Evolutionary conservation across 1,139 yeast species (phyloP).

Genomic region (Saccharomyces hybrid): DNA sequence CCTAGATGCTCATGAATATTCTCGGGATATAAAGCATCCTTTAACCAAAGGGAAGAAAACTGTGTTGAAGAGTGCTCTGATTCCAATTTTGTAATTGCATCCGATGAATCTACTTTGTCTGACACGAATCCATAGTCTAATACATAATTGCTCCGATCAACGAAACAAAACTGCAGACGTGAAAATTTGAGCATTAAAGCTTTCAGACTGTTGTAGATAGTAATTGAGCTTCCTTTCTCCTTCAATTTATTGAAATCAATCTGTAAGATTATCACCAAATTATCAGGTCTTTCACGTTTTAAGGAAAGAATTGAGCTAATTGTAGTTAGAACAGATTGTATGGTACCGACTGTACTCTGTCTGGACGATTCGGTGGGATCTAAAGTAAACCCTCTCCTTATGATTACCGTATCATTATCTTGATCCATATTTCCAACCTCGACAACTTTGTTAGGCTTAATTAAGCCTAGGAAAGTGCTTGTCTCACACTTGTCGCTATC

Average conservation of each 20-base stretch:
- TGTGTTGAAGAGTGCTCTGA: background rate
- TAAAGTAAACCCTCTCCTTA: slow-evolving; percentile 19
- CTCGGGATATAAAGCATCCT: slow-evolving; percentile 10
- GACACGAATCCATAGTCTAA: slow-evolving; percentile 7
- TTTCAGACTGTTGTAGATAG: slow-evolving; percentile 20
- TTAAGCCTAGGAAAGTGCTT: slow-evolving; percentile 15
- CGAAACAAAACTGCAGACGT: slow-evolving; percentile 15
- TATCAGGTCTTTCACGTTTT: slow-evolving; percentile 24
- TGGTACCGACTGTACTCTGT: slow-evolving; percentile 9
- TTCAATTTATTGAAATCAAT: slow-evolving; percentile 18
- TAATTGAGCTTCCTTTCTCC: slow-evolving; percentile 9
- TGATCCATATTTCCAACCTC: slow-evolving; percentile 14
- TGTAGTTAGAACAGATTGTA: slow-evolving; percentile 19
- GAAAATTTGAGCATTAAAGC: slow-evolving; percentile 21
- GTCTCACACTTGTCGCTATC: background rate
- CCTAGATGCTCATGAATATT: slow-evolving; percentile 12
- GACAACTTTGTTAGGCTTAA: slow-evolving; percentile 14
- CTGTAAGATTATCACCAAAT: slow-evolving; percentile 26
- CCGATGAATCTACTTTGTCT: slow-evolving; percentile 4
- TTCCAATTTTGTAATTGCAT: slow-evolving; percentile 2
- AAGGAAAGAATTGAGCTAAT: slow-evolving; percentile 27
- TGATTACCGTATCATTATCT: slow-evolving; percentile 16
- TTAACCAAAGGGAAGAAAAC: slow-evolving; percentile 18
- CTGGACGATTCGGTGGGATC: slow-evolving; percentile 1
- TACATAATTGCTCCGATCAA: slow-evolving; percentile 14